Evolutionary conservation across 768 basidiomycete genomes (phyloP).

Genomic region (Glaciozyma martinii): DNA sequence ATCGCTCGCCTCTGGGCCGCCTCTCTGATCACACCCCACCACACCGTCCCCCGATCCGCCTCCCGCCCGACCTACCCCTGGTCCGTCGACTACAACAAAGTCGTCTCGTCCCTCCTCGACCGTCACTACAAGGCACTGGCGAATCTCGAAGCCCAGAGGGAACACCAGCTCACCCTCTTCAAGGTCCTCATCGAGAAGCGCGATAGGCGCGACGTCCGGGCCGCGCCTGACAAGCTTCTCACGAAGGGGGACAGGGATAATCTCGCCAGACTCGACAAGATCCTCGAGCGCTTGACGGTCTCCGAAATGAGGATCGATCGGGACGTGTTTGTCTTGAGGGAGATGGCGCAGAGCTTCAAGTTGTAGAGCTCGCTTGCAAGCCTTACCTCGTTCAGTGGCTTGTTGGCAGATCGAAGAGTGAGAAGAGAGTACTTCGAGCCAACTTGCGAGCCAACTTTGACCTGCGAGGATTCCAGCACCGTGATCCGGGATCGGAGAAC

Average conservation of each 20-base stretch:
- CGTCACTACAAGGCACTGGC: constrained; percentile 81
- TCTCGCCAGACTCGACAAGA: constrained; percentile 63
- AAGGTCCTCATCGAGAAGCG: constrained; percentile 70
- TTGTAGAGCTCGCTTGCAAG: too few species aligned
- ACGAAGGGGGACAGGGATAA: constrained; percentile 67
- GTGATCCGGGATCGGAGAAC: too few species aligned
- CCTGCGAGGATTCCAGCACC: too few species aligned
- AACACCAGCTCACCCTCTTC: constrained; percentile 59
- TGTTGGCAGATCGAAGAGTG: too few species aligned
- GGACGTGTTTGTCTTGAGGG: constrained; percentile 77
- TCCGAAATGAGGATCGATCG: constrained; percentile 81
- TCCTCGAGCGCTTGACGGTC: constrained; percentile 62
- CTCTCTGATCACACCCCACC: constrained; percentile 78
- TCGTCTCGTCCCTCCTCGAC: constrained; percentile 64
- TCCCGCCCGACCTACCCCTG: constrained; percentile 87
- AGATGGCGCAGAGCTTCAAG: constrained; percentile 41
- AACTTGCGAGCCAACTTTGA: too few species aligned
- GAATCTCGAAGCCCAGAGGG: constrained; percentile 67
- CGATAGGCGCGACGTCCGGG: constrained; percentile 67
- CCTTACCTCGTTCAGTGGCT: too few species aligned
- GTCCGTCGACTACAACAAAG: constrained; percentile 80
- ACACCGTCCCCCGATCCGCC: constrained; percentile 82
- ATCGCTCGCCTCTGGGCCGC: constrained; percentile 70
- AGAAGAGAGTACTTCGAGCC: too few species aligned
- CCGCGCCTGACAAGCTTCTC: constrained; percentile 63